Evolutionary conservation across 2,329 filamentous ascomycete species (phyloP).

Genomic region (Apiospora rasikravindrae): DNA sequence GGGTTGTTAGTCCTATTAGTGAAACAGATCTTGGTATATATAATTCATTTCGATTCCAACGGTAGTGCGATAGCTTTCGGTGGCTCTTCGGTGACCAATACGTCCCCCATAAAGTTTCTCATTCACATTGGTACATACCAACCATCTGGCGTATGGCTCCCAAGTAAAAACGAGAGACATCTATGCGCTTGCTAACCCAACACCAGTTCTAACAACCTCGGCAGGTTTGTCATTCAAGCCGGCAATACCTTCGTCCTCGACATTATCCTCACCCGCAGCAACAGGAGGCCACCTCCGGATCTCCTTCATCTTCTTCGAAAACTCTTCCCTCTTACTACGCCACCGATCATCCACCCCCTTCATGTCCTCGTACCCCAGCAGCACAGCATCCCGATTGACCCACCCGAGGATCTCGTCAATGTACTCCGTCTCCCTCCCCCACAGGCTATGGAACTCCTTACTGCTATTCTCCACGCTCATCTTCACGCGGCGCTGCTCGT

Average conservation of each 20-base stretch:
- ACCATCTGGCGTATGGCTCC: background rate
- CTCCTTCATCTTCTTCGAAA: background rate
- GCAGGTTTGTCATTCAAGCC: background rate
- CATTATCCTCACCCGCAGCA: background rate
- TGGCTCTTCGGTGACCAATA: background rate
- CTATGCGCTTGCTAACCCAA: background rate
- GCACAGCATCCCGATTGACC: constrained; percentile 33
- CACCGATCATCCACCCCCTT: constrained; percentile 40
- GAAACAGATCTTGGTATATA: background rate
- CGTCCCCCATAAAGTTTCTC: background rate
- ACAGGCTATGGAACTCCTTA: constrained; percentile 45
- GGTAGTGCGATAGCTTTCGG: background rate
- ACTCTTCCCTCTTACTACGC: constrained; percentile 23
- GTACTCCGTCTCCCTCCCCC: constrained; percentile 39
- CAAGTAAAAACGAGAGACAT: too few relatives aligned
- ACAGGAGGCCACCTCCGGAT: background rate
- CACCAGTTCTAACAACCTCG: background rate
- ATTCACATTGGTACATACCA: background rate
- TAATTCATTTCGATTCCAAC: background rate
- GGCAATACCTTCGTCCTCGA: background rate
- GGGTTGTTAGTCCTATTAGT: background rate
- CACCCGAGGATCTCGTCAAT: constrained; percentile 39
- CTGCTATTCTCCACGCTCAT: constrained; percentile 27
- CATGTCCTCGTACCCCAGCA: constrained; percentile 33
- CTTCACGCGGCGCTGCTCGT: constrained; percentile 33